Conservation (phyloP, 2,329 filamentous ascomycete genomes). For the Colletotrichum melonis region DNA sequence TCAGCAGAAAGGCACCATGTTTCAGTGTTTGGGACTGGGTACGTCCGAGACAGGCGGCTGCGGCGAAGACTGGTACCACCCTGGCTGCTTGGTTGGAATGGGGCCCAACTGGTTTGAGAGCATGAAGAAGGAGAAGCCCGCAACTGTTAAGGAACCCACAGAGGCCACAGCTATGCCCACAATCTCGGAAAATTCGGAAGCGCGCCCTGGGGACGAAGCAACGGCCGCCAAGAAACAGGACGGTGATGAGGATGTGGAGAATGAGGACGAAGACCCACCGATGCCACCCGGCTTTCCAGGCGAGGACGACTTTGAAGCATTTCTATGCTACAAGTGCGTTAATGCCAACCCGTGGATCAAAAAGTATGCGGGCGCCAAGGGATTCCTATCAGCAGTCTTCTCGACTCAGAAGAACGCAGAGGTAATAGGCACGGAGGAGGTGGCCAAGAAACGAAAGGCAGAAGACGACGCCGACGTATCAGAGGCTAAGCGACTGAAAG, state of each 20-base stretch:
- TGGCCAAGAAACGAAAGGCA: slow-evolving; percentile 74
- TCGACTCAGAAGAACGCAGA: slow-evolving; percentile 43
- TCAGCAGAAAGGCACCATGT: slow-evolving; percentile 96
- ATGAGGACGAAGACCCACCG: slow-evolving; percentile 70
- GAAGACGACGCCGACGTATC: slow-evolving; percentile 59
- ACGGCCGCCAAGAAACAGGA: slow-evolving; percentile 29
- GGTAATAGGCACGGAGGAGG: slow-evolving; percentile 4
- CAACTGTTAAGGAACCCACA: slow-evolving; percentile 1
- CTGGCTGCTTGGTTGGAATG: slow-evolving; percentile 88
- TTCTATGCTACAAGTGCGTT: slow-evolving; percentile 95
- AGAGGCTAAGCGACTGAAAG: slow-evolving; percentile 65
- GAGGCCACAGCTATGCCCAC: slow-evolving; percentile 52
- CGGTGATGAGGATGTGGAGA: slow-evolving; percentile 57
- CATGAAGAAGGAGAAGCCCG: slow-evolving; percentile 51
- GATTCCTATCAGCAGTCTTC: slow-evolving; percentile 83
- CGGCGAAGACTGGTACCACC: slow-evolving; percentile 98
- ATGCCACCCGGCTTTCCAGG: slow-evolving; percentile 87
- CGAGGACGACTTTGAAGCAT: slow-evolving; percentile 89
- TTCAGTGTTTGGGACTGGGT: slow-evolving; percentile 91
- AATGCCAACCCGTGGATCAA: slow-evolving; percentile 93
- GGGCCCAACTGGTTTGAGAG: slow-evolving; percentile 78
- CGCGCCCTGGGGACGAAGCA: slow-evolving; percentile 39
- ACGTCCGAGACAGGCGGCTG: slow-evolving; percentile 85
- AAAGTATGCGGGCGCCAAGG: slow-evolving; percentile 80
- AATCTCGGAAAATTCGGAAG: slow-evolving; percentile 62